A percentile compares a stretch with the other conserved stretches of the same genome.
phyloP scores from a whole-genome alignment of 164 flowering plant genomes.

The Tinospora cordifolia region DNA sequence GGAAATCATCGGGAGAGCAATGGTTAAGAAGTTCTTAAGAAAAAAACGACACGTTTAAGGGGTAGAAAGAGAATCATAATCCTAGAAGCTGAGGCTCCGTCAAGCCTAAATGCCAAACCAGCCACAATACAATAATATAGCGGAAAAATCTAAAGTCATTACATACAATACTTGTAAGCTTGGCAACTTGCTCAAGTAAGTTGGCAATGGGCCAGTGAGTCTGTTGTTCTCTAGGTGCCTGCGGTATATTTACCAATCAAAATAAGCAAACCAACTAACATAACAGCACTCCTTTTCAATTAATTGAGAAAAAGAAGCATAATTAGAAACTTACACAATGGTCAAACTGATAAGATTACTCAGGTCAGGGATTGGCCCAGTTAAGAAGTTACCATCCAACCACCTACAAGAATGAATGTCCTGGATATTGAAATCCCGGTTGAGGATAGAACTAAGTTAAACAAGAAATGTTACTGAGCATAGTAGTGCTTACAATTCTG shows the following conservation, averaged over 20 bases:
- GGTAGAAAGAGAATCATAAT: background rate
- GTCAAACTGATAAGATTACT: slow-evolving; percentile 56
- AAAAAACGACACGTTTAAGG: background rate
- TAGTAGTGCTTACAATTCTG: slow-evolving; percentile 63
- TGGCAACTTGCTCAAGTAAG: slow-evolving; percentile 60
- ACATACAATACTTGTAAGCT: slow-evolving; percentile 74
- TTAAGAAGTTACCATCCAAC: slow-evolving; percentile 62
- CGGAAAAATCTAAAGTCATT: background rate
- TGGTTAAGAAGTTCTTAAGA: background rate
- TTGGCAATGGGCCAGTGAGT: slow-evolving; percentile 65
- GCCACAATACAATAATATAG: slow-evolving; percentile 2
- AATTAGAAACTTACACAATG: slow-evolving; percentile 49
- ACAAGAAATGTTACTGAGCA: slow-evolving; percentile 1
- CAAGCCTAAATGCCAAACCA: background rate
- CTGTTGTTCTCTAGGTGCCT: slow-evolving; percentile 92
- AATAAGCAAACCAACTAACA: slow-evolving; percentile 1
- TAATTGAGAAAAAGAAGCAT: background rate
- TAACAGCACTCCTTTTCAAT: background rate
- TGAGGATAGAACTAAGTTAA: slow-evolving; percentile 3
- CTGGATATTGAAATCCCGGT: background rate
- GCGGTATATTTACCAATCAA: slow-evolving; percentile 24
- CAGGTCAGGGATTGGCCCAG: slow-evolving; percentile 73
- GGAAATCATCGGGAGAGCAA: slow-evolving; percentile 8
- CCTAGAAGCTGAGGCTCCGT: background rate
- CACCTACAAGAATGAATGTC: slow-evolving; percentile 40